phyloP scores from a whole-genome alignment of 495 filamentous ascomycete genomes.

The Durotheca rogersii region DNA sequence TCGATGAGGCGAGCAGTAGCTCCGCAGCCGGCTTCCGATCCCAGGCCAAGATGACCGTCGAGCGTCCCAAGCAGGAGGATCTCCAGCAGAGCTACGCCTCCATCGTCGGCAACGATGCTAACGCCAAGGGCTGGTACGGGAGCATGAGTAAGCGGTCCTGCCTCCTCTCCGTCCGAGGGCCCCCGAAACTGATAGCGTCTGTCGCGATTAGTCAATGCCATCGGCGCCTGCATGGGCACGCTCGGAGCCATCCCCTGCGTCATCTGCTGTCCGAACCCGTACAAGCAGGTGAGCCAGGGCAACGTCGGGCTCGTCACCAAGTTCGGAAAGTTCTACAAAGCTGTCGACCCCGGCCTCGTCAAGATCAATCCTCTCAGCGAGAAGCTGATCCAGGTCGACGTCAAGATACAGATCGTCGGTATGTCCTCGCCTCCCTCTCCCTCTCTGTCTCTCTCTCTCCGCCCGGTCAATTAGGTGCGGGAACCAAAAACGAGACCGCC shows the following conservation, averaged over 20 bases:
- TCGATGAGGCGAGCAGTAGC: slow-evolving; percentile 26
- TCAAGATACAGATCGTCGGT: slow-evolving; percentile 97
- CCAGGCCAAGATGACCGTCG: slow-evolving; percentile 65
- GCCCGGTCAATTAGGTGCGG: neutral
- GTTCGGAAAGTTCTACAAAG: slow-evolving; percentile 94
- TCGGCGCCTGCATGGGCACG: slow-evolving; percentile 77
- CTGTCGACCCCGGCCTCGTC: slow-evolving; percentile 95
- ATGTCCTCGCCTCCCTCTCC: slow-evolving; percentile 32
- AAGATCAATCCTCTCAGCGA: slow-evolving; percentile 98
- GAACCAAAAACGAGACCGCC: neutral
- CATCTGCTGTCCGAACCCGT: slow-evolving; percentile 91
- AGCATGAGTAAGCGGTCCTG: slow-evolving; percentile 65
- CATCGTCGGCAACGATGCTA: slow-evolving; percentile 69
- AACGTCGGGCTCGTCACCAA: slow-evolving; percentile 93
- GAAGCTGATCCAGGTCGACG: slow-evolving; percentile 85
- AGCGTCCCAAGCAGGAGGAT: slow-evolving; percentile 78
- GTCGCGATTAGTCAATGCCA: slow-evolving; percentile 59
- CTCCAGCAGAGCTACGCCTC: slow-evolving; percentile 87
- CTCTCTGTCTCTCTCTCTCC: too few relatives aligned
- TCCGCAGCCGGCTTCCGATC: slow-evolving; percentile 40
- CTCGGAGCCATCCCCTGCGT: slow-evolving; percentile 91
- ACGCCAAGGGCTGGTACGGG: slow-evolving; percentile 87
- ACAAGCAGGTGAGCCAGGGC: slow-evolving; percentile 89
- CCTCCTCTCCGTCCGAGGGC: neutral
- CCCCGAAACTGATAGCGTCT: slow-evolving; percentile 1